Percentiles rank a stretch among this genome's conserved stretches.
These are phyloP conservation scores for Pugionium dolabratum DNA, from an alignment of 345 rosid genomes.

Conservation along the genomic window DNA sequence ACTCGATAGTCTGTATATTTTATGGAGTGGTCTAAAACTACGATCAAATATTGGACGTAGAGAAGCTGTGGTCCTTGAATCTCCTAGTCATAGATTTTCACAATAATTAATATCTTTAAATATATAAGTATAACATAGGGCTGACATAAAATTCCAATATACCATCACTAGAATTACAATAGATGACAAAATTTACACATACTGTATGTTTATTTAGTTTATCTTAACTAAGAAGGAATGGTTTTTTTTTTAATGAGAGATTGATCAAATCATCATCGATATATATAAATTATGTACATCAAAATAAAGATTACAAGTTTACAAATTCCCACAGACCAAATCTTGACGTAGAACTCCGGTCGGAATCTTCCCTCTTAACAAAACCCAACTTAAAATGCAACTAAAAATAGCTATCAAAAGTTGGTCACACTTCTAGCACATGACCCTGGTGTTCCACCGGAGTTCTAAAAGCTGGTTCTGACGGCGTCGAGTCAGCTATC, in stretches of 20 bases:
- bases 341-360: slow-evolving; percentile 22
- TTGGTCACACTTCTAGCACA: slow-evolving; percentile 37
- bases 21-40: slow-evolving; percentile 27
- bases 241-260: neutral
- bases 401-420: slow-evolving; percentile 31
- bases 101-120: slow-evolving; percentile 2
- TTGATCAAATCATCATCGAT: slow-evolving; percentile 14
- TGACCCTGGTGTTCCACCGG: slow-evolving; percentile 31
- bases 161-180: slow-evolving; percentile 2
- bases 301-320: slow-evolving; percentile 33
- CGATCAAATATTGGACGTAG: neutral
- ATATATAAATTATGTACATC: slow-evolving; percentile 30
- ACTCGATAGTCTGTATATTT: slow-evolving; percentile 4
- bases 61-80: slow-evolving; percentile 35
- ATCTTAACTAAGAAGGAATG: neutral
- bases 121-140: neutral
- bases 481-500: slow-evolving; percentile 51
- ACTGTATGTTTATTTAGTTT: neutral
- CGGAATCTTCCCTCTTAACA: slow-evolving; percentile 18
- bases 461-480: slow-evolving; percentile 33
- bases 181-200: neutral
- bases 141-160: slow-evolving; percentile 13
- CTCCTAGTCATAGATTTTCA: slow-evolving; percentile 7
- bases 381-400: slow-evolving; percentile 23
- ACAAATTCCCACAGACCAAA: slow-evolving; percentile 35